Conservation (phyloP, 2,329 filamentous ascomycete species). For the Colletotrichum paranaense region DNA sequence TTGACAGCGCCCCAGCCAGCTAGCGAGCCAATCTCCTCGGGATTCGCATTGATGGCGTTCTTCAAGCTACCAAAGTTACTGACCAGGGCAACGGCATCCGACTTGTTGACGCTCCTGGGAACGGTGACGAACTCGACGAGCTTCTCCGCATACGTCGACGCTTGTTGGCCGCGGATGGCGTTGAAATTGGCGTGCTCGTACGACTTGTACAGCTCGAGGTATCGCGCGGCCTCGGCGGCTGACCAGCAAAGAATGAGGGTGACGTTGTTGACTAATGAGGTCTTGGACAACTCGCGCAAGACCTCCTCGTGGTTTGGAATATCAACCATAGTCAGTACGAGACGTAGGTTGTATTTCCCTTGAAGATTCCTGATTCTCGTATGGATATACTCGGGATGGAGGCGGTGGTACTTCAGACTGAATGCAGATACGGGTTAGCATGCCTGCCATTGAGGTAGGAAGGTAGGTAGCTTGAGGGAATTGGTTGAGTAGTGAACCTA, state of each 20-base stretch:
- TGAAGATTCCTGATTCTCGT: slow-evolving; percentile 87
- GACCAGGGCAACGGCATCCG: slow-evolving; percentile 90
- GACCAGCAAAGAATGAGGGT: slow-evolving; percentile 96
- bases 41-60: slow-evolving; percentile 86
- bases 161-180: slow-evolving; percentile 87
- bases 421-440: neutral
- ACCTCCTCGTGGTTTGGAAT: slow-evolving; percentile 94
- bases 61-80: slow-evolving; percentile 91
- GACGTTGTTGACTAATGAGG: slow-evolving; percentile 90
- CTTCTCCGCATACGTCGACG: slow-evolving; percentile 84
- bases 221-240: slow-evolving; percentile 90
- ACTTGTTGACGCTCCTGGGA: slow-evolving; percentile 91
- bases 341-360: slow-evolving; percentile 86
- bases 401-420: slow-evolving; percentile 92
- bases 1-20: slow-evolving; percentile 97
- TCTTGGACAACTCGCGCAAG: slow-evolving; percentile 91
- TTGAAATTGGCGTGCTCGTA: slow-evolving; percentile 86
- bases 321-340: slow-evolving; percentile 92
- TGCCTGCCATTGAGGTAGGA: neutral
- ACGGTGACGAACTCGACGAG: slow-evolving; percentile 94
- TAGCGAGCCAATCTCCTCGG: slow-evolving; percentile 87
- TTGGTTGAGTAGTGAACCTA: slow-evolving; percentile 35
- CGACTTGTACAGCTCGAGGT: slow-evolving; percentile 94
- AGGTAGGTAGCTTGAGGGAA: neutral
- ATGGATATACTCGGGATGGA: slow-evolving; percentile 98